Evolutionary conservation across 768 basidiomycete genomes (phyloP).

Genomic region (Suillus luteus): DNA sequence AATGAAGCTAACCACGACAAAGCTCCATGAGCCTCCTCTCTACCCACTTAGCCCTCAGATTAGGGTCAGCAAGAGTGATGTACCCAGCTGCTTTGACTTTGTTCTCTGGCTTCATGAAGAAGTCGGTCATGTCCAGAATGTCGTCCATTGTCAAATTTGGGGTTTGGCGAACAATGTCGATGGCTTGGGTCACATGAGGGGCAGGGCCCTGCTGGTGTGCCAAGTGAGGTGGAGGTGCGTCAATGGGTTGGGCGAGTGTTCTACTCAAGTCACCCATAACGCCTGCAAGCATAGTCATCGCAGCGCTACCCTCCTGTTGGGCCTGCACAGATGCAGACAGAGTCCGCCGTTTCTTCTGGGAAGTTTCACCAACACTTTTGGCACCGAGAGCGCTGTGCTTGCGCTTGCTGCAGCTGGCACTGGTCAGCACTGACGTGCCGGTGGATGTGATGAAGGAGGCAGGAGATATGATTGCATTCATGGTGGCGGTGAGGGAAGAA

Average conservation of each 20-base stretch:
- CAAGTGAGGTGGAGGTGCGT: no score
- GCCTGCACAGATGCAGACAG: conserved; percentile 1
- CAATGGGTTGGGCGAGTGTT: not conserved
- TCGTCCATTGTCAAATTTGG: not conserved
- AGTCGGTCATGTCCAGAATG: not conserved
- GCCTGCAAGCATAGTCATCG: not conserved
- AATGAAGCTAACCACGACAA: no score
- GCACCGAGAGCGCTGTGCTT: no score
- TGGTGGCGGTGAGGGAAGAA: no score
- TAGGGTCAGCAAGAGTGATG: not conserved
- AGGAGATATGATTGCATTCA: no score
- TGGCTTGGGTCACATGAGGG: not conserved
- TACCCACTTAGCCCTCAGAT: not conserved
- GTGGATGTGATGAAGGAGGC: no score
- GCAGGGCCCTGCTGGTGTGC: not conserved
- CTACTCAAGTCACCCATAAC: not conserved
- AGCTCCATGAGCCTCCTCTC: conserved; percentile 11
- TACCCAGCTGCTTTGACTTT: not conserved
- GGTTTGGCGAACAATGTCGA: not conserved
- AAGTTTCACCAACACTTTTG: not conserved
- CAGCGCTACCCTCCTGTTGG: not conserved
- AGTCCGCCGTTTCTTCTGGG: not conserved
- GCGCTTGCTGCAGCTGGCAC: no score
- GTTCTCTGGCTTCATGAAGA: not conserved
- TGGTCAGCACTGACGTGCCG: no score